Evolutionary conservation across 768 basidiomycete species (phyloP).

Genomic region (Filobasidium wieringae): DNA sequence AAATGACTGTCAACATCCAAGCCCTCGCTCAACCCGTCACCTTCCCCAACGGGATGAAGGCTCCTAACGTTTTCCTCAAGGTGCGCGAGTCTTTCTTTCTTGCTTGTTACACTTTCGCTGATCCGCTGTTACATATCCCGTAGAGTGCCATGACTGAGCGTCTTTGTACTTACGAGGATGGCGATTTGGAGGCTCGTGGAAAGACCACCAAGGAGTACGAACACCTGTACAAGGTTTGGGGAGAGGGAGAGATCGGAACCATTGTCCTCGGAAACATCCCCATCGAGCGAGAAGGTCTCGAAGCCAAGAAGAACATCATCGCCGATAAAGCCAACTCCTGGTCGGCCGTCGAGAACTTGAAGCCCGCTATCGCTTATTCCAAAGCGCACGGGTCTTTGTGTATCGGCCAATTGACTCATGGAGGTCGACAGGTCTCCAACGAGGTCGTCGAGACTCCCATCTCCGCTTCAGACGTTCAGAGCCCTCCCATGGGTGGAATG

Average conservation of each 20-base stretch:
- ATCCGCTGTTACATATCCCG: background rate
- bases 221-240: conserved; percentile 34
- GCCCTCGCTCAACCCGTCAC: conserved; percentile 18
- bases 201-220: conserved; percentile 28
- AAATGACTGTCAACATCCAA: background rate
- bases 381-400: conserved; percentile 21
- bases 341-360: conserved; percentile 28
- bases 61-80: conserved; percentile 28
- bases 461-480: conserved; percentile 24
- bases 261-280: conserved; percentile 34
- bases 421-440: conserved; percentile 22
- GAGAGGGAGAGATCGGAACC: conserved; percentile 28
- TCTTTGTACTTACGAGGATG: conserved; percentile 27
- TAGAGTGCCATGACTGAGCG: conserved; percentile 32
- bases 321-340: conserved; percentile 23
- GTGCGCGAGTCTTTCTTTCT: background rate
- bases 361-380: conserved; percentile 22
- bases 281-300: conserved; percentile 22
- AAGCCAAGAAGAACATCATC: conserved; percentile 31
- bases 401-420: conserved; percentile 35
- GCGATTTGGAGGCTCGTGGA: conserved; percentile 23
- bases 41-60: conserved; percentile 25
- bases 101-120: no score
- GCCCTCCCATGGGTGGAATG: conserved; percentile 22
- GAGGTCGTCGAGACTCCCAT: conserved; percentile 22